Evolutionary conservation across 2,329 filamentous ascomycete species (phyloP).

Genomic region (Stagonosporopsis cucurbitacearum): DNA sequence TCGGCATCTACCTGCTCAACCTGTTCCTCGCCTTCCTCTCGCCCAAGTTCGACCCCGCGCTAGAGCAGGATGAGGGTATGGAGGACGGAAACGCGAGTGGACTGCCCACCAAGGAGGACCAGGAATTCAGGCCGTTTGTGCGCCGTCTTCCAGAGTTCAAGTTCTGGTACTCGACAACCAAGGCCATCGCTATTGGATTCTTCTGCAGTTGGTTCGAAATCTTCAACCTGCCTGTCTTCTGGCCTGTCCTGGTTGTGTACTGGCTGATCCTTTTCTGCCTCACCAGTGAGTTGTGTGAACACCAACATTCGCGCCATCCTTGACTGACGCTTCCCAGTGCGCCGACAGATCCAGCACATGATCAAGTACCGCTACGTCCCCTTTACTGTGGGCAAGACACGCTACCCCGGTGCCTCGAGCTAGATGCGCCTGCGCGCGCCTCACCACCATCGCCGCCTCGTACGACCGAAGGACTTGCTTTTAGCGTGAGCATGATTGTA

Average conservation of each 20-base stretch:
- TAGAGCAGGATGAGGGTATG: conserved; percentile 93
- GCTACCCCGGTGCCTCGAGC: conserved; percentile 42
- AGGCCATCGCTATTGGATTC: conserved; percentile 83
- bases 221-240: conserved; percentile 98
- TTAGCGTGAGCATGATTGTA: conserved; percentile 26
- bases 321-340: conserved; percentile 66
- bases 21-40: conserved; percentile 98
- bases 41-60: conserved; percentile 97
- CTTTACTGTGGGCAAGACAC: conserved; percentile 83
- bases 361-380: conserved; percentile 99
- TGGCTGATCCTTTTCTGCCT: conserved; percentile 96
- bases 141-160: conserved; percentile 97
- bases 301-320: not conserved
- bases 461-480: conserved; percentile 19
- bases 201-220: conserved; percentile 89
- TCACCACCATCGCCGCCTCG: conserved; percentile 3
- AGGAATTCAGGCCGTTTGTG: conserved; percentile 98
- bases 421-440: conserved; percentile 21
- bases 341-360: conserved; percentile 99
- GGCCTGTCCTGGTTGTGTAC: conserved; percentile 97
- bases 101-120: conserved; percentile 92
- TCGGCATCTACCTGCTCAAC: conserved; percentile 98
- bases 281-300: conserved; percentile 73
- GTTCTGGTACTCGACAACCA: conserved; percentile 97
- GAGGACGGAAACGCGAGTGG: conserved; percentile 82